These are phyloP conservation scores for Pythium sukuiense DNA, from an alignment of 352 stramenopile species.

Conservation along the genomic window DNA sequence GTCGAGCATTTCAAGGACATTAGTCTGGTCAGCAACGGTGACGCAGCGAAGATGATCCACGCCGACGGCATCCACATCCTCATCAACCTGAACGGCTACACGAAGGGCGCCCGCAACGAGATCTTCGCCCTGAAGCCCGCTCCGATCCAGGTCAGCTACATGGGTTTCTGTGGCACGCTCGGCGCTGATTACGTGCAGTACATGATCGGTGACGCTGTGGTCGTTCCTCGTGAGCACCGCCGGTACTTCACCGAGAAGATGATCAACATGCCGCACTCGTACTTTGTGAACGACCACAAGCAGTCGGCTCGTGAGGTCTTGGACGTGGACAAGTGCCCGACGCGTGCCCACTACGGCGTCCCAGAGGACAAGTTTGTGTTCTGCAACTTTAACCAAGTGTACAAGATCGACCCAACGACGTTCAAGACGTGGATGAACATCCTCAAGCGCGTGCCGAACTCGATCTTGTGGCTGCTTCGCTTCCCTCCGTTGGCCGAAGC, in stretches of 20 bases:
- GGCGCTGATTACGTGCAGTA: constrained; percentile 94
- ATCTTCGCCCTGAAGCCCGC: constrained; percentile 92
- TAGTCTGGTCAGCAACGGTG: constrained; percentile 52
- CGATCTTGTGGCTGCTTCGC: constrained; percentile 90
- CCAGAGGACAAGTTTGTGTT: constrained; percentile 93
- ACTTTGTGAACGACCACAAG: constrained; percentile 93
- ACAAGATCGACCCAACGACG: constrained; percentile 93
- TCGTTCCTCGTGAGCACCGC: constrained; percentile 67
- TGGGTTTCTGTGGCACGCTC: constrained; percentile 90
- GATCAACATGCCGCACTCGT: constrained; percentile 91
- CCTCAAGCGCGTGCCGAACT: constrained; percentile 89
- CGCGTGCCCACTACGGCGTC: constrained; percentile 85
- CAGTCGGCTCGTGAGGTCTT: constrained; percentile 83
- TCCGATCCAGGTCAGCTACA: constrained; percentile 89
- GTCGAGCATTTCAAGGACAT: constrained; percentile 91
- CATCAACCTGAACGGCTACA: constrained; percentile 94
- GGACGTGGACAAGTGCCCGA: constrained; percentile 73
- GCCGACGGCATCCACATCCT: constrained; percentile 89
- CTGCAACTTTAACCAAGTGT: constrained; percentile 94
- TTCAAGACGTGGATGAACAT: constrained; percentile 94
- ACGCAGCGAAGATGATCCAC: constrained; percentile 82
- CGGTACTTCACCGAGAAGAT: constrained; percentile 88
- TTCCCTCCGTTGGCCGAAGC: constrained; percentile 81
- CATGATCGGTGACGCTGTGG: constrained; percentile 85
- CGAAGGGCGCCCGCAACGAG: constrained; percentile 90